Evolutionary conservation across 345 rosid genomes (phyloP).

Genomic region (Durio zibethinus): DNA sequence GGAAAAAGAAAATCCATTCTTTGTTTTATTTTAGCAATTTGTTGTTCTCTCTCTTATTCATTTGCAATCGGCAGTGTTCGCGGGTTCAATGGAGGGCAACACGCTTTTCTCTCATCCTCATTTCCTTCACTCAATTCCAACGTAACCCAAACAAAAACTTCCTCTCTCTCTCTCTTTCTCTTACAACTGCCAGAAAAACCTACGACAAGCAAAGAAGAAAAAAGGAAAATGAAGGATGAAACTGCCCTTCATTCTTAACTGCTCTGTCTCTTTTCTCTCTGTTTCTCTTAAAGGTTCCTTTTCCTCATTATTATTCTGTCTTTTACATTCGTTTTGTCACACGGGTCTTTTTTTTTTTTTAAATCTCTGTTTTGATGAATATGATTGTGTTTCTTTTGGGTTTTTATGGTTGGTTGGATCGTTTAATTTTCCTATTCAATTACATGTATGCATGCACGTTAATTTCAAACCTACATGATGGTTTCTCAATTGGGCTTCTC

Average conservation of each 20-base stretch:
- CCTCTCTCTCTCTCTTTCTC: neutral
- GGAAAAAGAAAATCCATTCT: neutral
- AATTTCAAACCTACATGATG: neutral
- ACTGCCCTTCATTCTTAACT: neutral
- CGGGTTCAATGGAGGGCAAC: neutral
- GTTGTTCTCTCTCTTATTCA: neutral
- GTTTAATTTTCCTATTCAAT: neutral
- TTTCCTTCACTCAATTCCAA: neutral
- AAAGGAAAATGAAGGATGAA: neutral
- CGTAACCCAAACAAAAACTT: neutral
- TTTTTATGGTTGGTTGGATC: neutral
- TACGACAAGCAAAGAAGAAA: neutral
- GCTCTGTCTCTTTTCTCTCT: neutral
- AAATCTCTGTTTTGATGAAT: neutral
- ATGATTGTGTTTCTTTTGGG: neutral
- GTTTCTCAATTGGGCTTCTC: neutral
- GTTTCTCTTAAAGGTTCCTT: neutral
- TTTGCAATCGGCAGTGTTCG: constrained; percentile 15
- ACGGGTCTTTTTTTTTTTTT: neutral
- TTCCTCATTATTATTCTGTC: neutral
- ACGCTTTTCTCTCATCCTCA: constrained; percentile 10
- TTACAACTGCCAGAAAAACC: neutral
- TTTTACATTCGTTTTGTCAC: neutral
- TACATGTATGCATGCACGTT: constrained; percentile 2
- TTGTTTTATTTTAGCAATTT: neutral